Evolutionary conservation across 2,329 filamentous ascomycete species (phyloP), one percentile per base, ranked within the genome.

Genomic region (Exutisphaerella laricina): DNA sequence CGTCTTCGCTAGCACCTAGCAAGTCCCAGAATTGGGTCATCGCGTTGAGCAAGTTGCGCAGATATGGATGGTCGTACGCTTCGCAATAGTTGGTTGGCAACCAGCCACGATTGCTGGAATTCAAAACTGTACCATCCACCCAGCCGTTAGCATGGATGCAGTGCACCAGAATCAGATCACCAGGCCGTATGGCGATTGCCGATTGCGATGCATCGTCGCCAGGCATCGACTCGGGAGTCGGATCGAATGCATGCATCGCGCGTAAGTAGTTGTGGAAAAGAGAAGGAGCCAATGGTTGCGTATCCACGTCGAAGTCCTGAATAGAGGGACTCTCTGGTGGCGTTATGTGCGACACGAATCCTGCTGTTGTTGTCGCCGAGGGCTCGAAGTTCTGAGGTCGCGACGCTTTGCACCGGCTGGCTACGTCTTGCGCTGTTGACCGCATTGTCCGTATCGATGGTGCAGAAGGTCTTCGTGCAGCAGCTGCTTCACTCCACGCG

Each of bases 11-110:
- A 16, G 81, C 81, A 22, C 85, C 85, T 55, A 95, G 76, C 39
- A 94, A 70, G 62, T 96, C 89, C 89, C 89, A 96, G 49, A 97
- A 88, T 60, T 92, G 86, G 10, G 92, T 80, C 48, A 96, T 72
- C 1, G 89, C 88, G 56, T 87, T 88, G 25, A 98, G 72, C 16
- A 98, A 73, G 50, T 80, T 88, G 41, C 82, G 79, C 74, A 97
- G 89, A 51, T 88, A 82, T 16, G 88, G 79, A 33, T 90, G 88
- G 54, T 96, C 87, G 63, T 96, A 98, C 7, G 87, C 78, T 62
- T 96, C 89, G 70, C 92, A 98, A 65, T 97, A 98, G 66, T 98
- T 98, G 6, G 92, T 98, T 2, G 92, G 92, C 47, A 98, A 72
- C 92, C 92, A 98, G 50, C 92, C 92, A 55, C 92, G 78, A 38